Base-by-base conservation (phyloP, 371 early-diverging fungal genomes). In the Mycotypha africana region DNA sequence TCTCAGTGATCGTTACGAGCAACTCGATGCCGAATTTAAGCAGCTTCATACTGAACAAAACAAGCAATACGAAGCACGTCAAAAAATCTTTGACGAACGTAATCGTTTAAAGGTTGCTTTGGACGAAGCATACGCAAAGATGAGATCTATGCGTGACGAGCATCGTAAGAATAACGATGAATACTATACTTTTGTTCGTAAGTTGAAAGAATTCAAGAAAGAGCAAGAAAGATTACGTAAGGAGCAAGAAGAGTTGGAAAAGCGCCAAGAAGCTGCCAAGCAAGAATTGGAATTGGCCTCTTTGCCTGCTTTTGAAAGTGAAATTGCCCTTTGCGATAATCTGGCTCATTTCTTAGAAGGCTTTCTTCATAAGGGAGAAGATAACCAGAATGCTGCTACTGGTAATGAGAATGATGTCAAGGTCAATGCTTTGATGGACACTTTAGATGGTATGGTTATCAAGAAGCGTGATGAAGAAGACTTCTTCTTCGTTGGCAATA, bases 211-310 rank as follows among this genome's bases (percentile, higher is more conserved):
- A 31, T 80, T 80, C 51, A 76, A 79, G 59, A 76, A 64, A 24
- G 80, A 79, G 49, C 83, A 86, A 54, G 78, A 74, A 33, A 71
- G 76, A 40, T 68, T 65, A 56, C 81, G 70, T 39, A 79, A 88
- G 57, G 70, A 77, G 47, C 88, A 90, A 62, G 57, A 76, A 37
- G 82, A 85, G 46, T 74, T 76, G 43, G 82, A 78, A 53, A 67
- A 82, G 40, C 71, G 68, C 23, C 68, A 80, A 49, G 78, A 78
- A 41, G 65, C 76, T 23, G 86, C 88, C 12, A 67, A 78, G 48
- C 69, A 79, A 53, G 91, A 89, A 65, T 80, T 82, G 21, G 95
- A 94, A 56, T 65, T 81, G 40, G 95, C 95, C 22, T 86, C 91
- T 45, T 65, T 89, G 42, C 94, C 94, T 26, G 95, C 97, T 8